phyloP scores from a whole-genome alignment of 164 flowering plant genomes.

The Akebia trifoliata region DNA sequence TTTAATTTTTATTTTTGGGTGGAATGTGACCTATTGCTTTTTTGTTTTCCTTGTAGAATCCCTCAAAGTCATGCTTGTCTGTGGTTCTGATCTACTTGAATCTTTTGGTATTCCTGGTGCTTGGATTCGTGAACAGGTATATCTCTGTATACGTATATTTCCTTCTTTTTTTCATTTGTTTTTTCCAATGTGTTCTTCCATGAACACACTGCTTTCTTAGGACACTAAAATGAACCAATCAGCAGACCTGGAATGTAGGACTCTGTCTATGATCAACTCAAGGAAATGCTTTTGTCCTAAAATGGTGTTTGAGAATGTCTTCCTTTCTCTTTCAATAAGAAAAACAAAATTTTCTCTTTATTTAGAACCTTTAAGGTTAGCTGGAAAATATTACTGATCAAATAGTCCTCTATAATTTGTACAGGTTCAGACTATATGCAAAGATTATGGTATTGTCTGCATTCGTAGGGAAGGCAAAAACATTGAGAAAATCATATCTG shows the following conservation, averaged over 20 bases:
- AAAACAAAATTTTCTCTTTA: too few species aligned
- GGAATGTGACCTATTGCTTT: constrained; percentile 1
- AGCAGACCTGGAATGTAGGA: not conserved
- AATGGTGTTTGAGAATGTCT: too few species aligned
- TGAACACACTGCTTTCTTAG: too few species aligned
- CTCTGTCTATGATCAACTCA: too few species aligned
- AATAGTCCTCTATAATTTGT: constrained; percentile 13
- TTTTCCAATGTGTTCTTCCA: too few species aligned
- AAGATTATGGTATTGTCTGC: constrained; percentile 81
- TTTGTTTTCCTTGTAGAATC: constrained; percentile 33
- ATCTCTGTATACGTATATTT: not conserved
- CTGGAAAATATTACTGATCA: too few species aligned
- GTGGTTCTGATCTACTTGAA: constrained; percentile 90
- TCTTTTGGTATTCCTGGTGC: constrained; percentile 68
- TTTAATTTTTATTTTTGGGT: not conserved
- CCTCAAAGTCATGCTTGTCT: constrained; percentile 78
- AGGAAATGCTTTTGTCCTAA: too few species aligned
- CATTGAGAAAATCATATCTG: constrained; percentile 48
- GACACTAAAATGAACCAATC: too few species aligned
- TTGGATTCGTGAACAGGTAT: constrained; percentile 89
- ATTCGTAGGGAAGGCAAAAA: constrained; percentile 86
- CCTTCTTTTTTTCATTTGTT: not conserved
- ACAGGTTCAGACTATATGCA: constrained; percentile 65
- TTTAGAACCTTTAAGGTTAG: not conserved
- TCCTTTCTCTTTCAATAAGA: too few species aligned